Base-by-base conservation (phyloP, 2,329 filamentous ascomycete species). In the Rhynchosporium graminicola region DNA sequence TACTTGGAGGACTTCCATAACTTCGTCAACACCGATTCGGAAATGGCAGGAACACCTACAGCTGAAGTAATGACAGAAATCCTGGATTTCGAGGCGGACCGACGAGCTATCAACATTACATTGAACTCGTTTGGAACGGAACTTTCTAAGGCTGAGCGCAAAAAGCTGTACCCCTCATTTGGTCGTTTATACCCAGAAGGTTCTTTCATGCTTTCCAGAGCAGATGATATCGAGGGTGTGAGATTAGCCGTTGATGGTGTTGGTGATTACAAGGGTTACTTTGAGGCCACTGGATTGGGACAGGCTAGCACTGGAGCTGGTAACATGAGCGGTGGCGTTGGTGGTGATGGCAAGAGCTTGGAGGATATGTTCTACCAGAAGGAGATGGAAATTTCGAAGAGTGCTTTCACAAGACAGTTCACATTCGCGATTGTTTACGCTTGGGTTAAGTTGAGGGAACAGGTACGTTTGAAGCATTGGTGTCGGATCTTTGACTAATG, bases 301-400 rank as follows among this genome's bases (percentile, higher is more conserved):
- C 84, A 93, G 51, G 87, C 88, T 40, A 87, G 90, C 43, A 87
- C 81, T 40, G 84, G 86, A 4, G 84, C 92, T 36, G 91, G 92
- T 51, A 96, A 96, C 77, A 92, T 93, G 89, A 86, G 86, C 29
- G 89, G 91, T 64, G 92, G 92, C 42, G 82, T 85, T n/a, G 87
- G 88, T 31, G 82, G 86, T 15, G 92, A 97, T 69, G 89, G 91
- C 55, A 92, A 91, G 80, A 97, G 93, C 72, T 78, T 99, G 71
- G 95, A 99, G 76, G 95, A 99, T 74, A 83, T 99, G 80, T 99
- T 99, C 79, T 99, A 99, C 76, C 92, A 97, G 77, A 98, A 97
- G 80, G 95, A 99, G 80, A 98, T 98, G 95, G 93, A 99, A 76
- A 89, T 98, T 67, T 94, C 91, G 61, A 99, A 99, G 83, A 80